Evolutionary conservation across 2,329 filamentous ascomycete genomes (phyloP), one percentile per base, ranked within the genome.

Genomic region (Alternaria tenuissima): DNA sequence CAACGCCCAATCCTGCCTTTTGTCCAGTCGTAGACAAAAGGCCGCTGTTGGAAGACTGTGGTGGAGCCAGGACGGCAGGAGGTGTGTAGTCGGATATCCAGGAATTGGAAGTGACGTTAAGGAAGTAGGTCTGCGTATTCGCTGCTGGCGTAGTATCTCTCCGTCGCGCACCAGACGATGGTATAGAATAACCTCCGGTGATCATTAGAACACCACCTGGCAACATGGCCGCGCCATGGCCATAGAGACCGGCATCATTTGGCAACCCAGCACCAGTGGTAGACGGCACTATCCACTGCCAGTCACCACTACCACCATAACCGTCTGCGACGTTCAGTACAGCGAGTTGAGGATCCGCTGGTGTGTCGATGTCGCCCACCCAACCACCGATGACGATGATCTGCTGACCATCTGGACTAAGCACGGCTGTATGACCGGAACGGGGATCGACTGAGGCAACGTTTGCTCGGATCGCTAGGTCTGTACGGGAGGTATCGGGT

Each of bases 311-410:
- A 12, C 82, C 82, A 8, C 89, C 91, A 72, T 92, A 95, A 4
- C 89, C 89, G 61, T 89, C 85, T 7, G 90, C 92, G 58, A 97
- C 83, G 59, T 92, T 83, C 3, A 98, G 81, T 3, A 97, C 80
- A 0, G 88, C 91, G 26, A 98, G 82, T 73, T 97, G 93, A 1
- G 95, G 95, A 30, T 89, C 83, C 0, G 95, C 95, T 1, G 94
- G 86, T 32, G 88, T 90, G 8, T 82, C 85, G 0, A 91, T 84
- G 71, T 96, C 89, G 4, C 94, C 94, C 5, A 97, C 93, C 95
- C 95, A 99, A 1, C 95, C 95, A 20, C 95, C 95, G 61, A 93
- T 84, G 1, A 99, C 81, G 41, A 97, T 81, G 8, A 98, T 82
- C n/a, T 86, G 88, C 26, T 82, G 86, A 0, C 94, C 94, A 72